Percentiles rank a stretch among this genome's conserved stretches.
Conservation (phyloP, 2,329 filamentous ascomycete species). For the Chaetomium strumarium region DNA sequence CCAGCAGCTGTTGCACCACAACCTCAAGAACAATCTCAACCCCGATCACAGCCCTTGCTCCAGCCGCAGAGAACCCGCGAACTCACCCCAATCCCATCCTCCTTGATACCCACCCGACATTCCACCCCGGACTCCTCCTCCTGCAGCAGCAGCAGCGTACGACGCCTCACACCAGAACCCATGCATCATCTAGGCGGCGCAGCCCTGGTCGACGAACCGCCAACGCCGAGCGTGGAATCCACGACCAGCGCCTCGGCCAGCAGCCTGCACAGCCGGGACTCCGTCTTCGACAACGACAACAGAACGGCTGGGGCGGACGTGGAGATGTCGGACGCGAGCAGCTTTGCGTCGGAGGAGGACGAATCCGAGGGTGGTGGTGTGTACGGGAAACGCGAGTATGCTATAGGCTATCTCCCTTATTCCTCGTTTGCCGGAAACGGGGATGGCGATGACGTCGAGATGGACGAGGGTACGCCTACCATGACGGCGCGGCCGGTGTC, state of each 20-base stretch:
- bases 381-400: conserved; percentile 1
- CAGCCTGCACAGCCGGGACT: conserved; percentile 21
- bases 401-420: neutral
- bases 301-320: conserved; percentile 32
- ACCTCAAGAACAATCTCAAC: neutral
- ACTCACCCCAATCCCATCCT: conserved; percentile 12
- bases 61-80: conserved; percentile 5
- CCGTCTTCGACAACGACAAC: neutral
- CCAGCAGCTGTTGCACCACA: neutral
- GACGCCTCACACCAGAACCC: conserved; percentile 5
- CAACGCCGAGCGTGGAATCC: conserved; percentile 39
- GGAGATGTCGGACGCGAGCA: conserved; percentile 46
- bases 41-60: neutral
- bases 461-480: conserved; percentile 20
- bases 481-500: conserved; percentile 13
- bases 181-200: neutral
- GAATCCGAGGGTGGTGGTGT: neutral
- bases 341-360: conserved; percentile 30
- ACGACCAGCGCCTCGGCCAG: conserved; percentile 18
- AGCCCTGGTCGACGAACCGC: conserved; percentile 27
- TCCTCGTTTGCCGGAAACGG: neutral
- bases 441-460: conserved; percentile 21
- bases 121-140: conserved; percentile 12
- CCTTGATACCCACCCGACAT: conserved; percentile 3
- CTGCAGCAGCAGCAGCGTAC: neutral